Evolutionary conservation across 768 basidiomycete species (phyloP), one percentile per base, ranked within the genome.

Genomic region (Austroboletus eburneus): DNA sequence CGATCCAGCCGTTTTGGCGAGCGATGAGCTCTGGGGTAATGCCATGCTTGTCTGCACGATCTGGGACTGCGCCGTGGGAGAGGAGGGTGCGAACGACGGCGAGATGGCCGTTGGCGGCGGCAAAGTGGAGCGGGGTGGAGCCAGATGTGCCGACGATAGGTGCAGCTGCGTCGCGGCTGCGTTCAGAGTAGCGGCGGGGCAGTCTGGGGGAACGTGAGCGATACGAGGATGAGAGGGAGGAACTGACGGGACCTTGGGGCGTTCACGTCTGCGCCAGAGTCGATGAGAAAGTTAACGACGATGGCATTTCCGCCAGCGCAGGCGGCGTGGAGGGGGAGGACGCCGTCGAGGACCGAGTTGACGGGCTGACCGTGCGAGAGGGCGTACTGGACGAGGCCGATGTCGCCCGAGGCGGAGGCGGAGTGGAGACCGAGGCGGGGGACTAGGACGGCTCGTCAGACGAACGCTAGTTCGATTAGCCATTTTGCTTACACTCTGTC

Each of bases 211-310:
- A 5, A 3, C 18, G 49, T 54, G 49, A 50, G 55, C 43, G 54
- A 49, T 34, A 29, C 43, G 45, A 34, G 45, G 17, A 40, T 2
- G 25, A 32, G 41, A 38, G 46, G 35, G 50, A 45, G 38, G 14
- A 62, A 24, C 40, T 49, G 17, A 46, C 64, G 78, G 50, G 43
- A 89, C 88, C 94, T 82, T 43, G 91, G 86, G 4, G 93, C 93
- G 68, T 98, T 98, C 24, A 97, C 95, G 63, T 99, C 96, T n/a
- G 96, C 96, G 18, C 96, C 95, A 48, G 83, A 73, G 51, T 96
- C 91, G 59, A 99, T 87, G 38, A 99, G 72, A 53, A 94, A 75
- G 58, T 81, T 79, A 33, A 98, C 92, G 36, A 97, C 88, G 47
- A 83, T 78, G 46, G 87, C 89, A 61, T 81, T 89, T 2, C 96